These are phyloP conservation scores for Mycena venus DNA, from an alignment of 768 basidiomycete genomes.

Conservation along the genomic window DNA sequence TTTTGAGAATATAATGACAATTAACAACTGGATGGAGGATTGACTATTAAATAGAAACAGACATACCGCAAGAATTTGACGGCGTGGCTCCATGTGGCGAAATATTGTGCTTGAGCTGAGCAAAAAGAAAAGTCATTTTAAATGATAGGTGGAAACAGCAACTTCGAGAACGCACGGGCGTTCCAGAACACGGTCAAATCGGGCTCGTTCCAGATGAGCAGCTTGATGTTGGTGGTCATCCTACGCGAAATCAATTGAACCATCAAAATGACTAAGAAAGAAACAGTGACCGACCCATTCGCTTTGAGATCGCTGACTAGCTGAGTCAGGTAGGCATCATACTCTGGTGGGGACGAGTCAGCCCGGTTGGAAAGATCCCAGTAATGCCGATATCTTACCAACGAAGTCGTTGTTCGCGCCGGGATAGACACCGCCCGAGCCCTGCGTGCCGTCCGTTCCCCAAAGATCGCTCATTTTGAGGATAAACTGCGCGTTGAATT, in stretches of 20 bases:
- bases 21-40: no score
- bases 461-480: conserved; percentile 39
- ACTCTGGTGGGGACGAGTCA: conserved; percentile 18
- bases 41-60: no score
- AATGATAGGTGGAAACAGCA: neutral
- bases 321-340: conserved; percentile 33
- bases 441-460: conserved; percentile 39
- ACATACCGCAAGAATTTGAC: conserved; percentile 29
- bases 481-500: conserved; percentile 35
- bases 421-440: conserved; percentile 32
- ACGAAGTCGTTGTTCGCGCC: conserved; percentile 26
- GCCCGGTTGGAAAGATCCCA: neutral
- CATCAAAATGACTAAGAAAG: neutral
- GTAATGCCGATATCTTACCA: neutral
- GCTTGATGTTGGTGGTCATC: conserved; percentile 35
- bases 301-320: conserved; percentile 36
- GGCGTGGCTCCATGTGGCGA: conserved; percentile 32
- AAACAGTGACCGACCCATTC: conserved; percentile 19
- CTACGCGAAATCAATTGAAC: neutral
- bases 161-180: conserved; percentile 19
- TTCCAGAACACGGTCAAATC: conserved; percentile 34
- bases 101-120: conserved; percentile 31
- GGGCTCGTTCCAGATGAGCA: conserved; percentile 39
- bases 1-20: no score
- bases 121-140: neutral